Conservation (phyloP, 257 asterid species). For the Striga asiatica region DNA sequence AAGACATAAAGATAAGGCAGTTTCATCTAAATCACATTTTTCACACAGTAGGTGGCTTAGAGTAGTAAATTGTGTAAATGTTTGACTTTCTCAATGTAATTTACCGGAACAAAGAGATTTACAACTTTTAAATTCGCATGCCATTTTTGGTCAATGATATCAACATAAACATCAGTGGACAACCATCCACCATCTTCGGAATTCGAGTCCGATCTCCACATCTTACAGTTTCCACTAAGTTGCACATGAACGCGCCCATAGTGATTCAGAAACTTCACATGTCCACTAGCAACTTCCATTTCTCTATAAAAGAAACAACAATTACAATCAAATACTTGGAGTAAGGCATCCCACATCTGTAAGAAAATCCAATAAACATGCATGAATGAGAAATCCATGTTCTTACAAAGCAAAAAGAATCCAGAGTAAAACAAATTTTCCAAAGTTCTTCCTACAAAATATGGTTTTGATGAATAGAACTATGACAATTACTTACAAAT, state of each 20-base stretch:
- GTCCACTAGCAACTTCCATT: conserved; percentile 80
- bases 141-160: conserved; percentile 88
- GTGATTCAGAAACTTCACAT: conserved; percentile 71
- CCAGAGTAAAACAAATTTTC: background rate
- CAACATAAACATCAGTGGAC: conserved; percentile 90
- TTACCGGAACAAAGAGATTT: conserved; percentile 91
- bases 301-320: conserved; percentile 53
- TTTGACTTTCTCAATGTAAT: conserved; percentile 19
- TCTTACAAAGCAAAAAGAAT: background rate
- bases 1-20: conserved; percentile 16
- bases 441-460: conserved; percentile 3
- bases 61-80: conserved; percentile 10
- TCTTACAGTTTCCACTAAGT: conserved; percentile 78
- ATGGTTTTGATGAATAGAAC: conserved; percentile 2
- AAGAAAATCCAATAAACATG: conserved; percentile 16
- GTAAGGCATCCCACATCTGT: conserved; percentile 27
- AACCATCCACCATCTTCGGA: conserved; percentile 98
- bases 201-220: conserved; percentile 73
- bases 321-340: conserved; percentile 29
- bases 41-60: conserved; percentile 7
- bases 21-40: conserved; percentile 15
- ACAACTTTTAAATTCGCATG: conserved; percentile 87
- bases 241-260: conserved; percentile 84
- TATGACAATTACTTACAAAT: background rate
- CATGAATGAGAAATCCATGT: conserved; percentile 15